phyloP scores from a whole-genome alignment of 768 basidiomycete genomes.

The Auricularia sp. region DNA sequence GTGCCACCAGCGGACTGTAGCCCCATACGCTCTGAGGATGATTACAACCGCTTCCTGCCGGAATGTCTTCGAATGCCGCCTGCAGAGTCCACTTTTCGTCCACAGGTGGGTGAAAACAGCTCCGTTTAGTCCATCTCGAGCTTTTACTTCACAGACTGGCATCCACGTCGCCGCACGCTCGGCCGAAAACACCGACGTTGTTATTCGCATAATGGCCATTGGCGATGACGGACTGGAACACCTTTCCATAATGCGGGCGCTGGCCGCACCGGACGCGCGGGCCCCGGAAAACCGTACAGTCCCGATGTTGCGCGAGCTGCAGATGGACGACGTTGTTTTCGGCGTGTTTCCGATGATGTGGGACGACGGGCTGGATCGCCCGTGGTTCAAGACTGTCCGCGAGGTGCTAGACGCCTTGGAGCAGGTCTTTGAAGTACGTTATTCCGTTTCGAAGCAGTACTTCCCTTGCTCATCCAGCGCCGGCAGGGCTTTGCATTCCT shows the following conservation, averaged over 20 bases:
- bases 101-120: no score
- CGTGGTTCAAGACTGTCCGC: not conserved
- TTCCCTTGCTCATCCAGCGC: not conserved
- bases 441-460: not conserved
- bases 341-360: not conserved
- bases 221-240: no score
- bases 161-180: no score
- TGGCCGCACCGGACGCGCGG: not conserved
- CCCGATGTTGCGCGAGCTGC: not conserved
- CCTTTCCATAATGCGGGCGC: no score
- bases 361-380: not conserved
- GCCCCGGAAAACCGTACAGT: not conserved
- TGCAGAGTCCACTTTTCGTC: no score
- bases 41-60: no score
- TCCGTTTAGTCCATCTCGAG: no score
- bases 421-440: not conserved
- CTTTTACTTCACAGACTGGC: no score
- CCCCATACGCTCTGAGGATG: no score
- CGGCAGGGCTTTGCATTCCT: not conserved
- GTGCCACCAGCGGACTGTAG: no score
- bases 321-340: not conserved
- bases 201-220: not conserved
- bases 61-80: no score
- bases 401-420: not conserved
- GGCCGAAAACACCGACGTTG: not conserved